A percentile compares a stretch with the other conserved stretches of the same genome.
Evolutionary conservation across 768 basidiomycete genomes (phyloP).

Genomic region (Termitomyces sp.): DNA sequence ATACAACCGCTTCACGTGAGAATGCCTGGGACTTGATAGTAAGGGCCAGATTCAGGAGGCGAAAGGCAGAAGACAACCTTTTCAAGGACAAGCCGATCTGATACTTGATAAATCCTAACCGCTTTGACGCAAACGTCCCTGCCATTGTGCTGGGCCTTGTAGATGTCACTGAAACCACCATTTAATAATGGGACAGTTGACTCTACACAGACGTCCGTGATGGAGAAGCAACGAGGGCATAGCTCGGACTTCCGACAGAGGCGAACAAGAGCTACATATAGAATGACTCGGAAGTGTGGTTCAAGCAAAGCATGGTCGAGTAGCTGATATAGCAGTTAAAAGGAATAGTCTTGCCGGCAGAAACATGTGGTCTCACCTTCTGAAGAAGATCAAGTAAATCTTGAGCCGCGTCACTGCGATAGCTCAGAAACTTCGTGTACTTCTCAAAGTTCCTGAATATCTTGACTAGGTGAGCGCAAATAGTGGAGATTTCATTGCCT

Average conservation of each 20-base stretch:
- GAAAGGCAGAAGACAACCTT: constrained; percentile 13
- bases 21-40: constrained; percentile 8
- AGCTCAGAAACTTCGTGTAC: neutral
- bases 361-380: neutral
- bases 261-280: constrained; percentile 16
- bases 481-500: neutral
- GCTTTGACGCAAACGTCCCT: constrained; percentile 21
- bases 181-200: constrained; percentile 1
- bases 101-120: constrained; percentile 16
- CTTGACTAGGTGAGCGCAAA: neutral
- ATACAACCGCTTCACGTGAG: constrained; percentile 8
- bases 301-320: constrained; percentile 14
- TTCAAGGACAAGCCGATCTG: constrained; percentile 11
- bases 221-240: constrained; percentile 21
- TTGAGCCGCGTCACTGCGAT: neutral
- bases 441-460: neutral
- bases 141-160: constrained; percentile 15
- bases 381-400: constrained; percentile 6
- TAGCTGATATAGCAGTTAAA: neutral
- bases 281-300: constrained; percentile 3
- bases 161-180: constrained; percentile 25
- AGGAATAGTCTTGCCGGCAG: neutral
- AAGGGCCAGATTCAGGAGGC: neutral
- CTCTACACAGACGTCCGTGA: constrained; percentile 6
- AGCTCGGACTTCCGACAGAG: constrained; percentile 20